phyloP scores from a whole-genome alignment of 2,329 filamentous ascomycete species.

The Magnaporthiopsis rhizophila region DNA sequence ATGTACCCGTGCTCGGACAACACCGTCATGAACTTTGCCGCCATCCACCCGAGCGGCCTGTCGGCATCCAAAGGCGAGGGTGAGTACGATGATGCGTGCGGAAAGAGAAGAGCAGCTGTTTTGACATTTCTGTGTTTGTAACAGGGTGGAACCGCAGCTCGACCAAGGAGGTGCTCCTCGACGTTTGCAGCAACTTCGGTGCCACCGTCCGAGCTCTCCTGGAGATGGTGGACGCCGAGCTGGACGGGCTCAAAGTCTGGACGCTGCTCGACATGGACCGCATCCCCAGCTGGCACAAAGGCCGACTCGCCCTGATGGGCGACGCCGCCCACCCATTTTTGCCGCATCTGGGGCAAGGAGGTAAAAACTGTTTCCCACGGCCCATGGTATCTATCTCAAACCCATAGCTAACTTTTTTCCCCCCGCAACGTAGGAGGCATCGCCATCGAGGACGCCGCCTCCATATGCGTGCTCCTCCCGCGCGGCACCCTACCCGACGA shows the following conservation, averaged over 20 bases:
- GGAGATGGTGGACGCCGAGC: slow-evolving; percentile 31
- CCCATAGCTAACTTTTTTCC: no score
- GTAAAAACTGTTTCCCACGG: no score
- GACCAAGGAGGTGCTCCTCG: slow-evolving; percentile 27
- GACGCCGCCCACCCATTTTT: slow-evolving; percentile 61
- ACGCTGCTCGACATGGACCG: slow-evolving; percentile 53
- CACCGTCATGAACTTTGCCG: slow-evolving; percentile 38
- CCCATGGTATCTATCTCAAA: slow-evolving; percentile 32
- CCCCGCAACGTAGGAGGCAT: no score
- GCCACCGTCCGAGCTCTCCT: slow-evolving; percentile 30
- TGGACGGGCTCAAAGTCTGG: slow-evolving; percentile 43
- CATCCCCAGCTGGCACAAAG: slow-evolving; percentile 46
- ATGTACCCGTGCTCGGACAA: slow-evolving; percentile 40
- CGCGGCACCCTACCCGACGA: slow-evolving; percentile 32
- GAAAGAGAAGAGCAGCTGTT: no score
- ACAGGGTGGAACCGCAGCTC: slow-evolving; percentile 31
- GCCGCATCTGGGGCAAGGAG: no score
- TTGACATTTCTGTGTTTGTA: slow-evolving; percentile 9
- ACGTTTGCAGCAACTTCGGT: slow-evolving; percentile 34
- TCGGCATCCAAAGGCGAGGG: slow-evolving; percentile 24
- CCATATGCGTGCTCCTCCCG: slow-evolving; percentile 48
- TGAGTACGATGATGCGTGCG: slow-evolving; percentile 12
- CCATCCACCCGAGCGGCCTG: slow-evolving; percentile 40
- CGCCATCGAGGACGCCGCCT: slow-evolving; percentile 60
- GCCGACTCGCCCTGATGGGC: slow-evolving; percentile 48